These are phyloP conservation scores for Ascocoryne sarcoides DNA, from an alignment of 2,329 filamentous ascomycete species.

Conservation along the genomic window DNA sequence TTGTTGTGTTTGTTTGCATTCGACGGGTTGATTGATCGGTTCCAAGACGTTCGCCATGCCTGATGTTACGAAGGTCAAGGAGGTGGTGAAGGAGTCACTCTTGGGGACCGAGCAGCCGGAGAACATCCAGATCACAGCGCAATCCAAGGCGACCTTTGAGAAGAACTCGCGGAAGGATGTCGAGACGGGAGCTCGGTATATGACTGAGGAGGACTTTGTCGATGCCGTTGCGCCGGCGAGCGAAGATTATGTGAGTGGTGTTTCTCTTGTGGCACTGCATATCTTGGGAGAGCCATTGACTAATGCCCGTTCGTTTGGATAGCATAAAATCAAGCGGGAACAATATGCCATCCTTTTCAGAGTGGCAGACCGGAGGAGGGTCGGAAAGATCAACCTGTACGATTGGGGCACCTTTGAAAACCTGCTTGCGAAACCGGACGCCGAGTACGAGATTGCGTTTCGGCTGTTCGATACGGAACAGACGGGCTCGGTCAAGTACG, in stretches of 20 bases:
- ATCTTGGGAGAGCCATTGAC: slow-evolving; percentile 18
- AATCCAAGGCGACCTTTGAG: slow-evolving; percentile 68
- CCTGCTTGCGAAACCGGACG: slow-evolving; percentile 85
- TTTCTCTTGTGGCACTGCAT: not conserved
- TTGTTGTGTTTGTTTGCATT: not conserved
- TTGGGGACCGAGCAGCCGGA: slow-evolving; percentile 47
- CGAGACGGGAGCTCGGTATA: slow-evolving; percentile 65
- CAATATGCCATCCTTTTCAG: slow-evolving; percentile 91
- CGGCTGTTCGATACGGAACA: slow-evolving; percentile 86
- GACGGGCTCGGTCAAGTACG: slow-evolving; percentile 79
- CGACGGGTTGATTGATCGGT: not conserved
- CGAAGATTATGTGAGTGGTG: slow-evolving; percentile 78
- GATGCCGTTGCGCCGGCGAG: slow-evolving; percentile 76
- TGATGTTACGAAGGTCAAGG: slow-evolving; percentile 31
- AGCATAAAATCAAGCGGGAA: slow-evolving; percentile 97
- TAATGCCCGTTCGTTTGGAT: slow-evolving; percentile 13
- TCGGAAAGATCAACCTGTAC: slow-evolving; percentile 64
- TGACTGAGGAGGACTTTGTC: slow-evolving; percentile 82
- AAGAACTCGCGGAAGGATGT: slow-evolving; percentile 69
- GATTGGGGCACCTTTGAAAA: slow-evolving; percentile 96
- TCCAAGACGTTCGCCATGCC: slow-evolving; percentile 19
- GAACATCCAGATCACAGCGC: slow-evolving; percentile 56
- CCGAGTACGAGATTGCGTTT: slow-evolving; percentile 98
- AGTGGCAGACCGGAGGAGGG: slow-evolving; percentile 72
- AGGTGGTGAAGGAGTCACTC: slow-evolving; percentile 71